Base-by-base conservation (phyloP, 2,329 filamentous ascomycete genomes). In the Bipolaris victoriae region DNA sequence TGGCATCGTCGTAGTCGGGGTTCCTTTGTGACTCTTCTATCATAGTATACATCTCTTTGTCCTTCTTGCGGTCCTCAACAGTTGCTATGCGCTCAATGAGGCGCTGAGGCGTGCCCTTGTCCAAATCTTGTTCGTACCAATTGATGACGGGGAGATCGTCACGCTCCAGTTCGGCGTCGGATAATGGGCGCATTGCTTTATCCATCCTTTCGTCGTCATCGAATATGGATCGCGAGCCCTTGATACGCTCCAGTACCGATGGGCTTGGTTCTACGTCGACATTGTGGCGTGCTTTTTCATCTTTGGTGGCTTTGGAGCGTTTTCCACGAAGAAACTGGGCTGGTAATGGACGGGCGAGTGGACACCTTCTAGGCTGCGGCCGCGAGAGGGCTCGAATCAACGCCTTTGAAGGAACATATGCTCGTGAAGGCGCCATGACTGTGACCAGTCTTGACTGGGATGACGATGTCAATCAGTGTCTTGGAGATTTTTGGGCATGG, bases 41-140 rank as follows among this genome's bases (percentile, higher is more conserved):
- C 70, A 72, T 71, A 3, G 52, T 41, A 29, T 55, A 57, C 33
- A 66, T 64, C 37, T 73, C 65, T 37, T 64, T 59, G 35, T 70
- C 58, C 10, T 35, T 60, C 18, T 59, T 61, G 7, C 69, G 55
- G 16, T 74, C 66, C 49, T 69, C 70, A 7, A 57, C 61, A 3
- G 68, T 71, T 3, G 59, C 62, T 49, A 74, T 60, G 20, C 62
- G 48, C 33, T 63, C 40, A 3, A 74, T 58, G 44, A 73, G 64
- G 7, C 63, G 64, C 46, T 64, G 63, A 11, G 67, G 64, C 15
- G 56, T 62, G 31, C 63, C 60, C 18, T 59, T 67, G 37, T 66
- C 64, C 31, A 67, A 44, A 46, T 76, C 73, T 41, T 68, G 62
- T 57, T 75, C 73, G 41, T 70, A 76, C 55, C 63, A 71, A 31